Evolutionary conservation across 768 basidiomycete genomes (phyloP).

Genomic region (Boletus pseudo-olivaceus): DNA sequence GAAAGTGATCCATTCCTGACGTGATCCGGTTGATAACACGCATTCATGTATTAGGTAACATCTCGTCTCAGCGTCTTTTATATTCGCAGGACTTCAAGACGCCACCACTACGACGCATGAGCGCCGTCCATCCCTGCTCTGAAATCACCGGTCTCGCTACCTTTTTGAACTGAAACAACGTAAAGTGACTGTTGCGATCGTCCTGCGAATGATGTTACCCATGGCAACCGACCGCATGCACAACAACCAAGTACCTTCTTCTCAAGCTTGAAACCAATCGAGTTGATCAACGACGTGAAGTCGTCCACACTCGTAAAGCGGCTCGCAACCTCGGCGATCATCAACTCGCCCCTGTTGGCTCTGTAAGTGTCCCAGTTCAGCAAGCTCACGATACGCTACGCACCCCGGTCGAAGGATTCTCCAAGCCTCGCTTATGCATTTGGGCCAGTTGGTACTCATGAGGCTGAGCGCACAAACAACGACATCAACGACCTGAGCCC

Average conservation of each 20-base stretch:
- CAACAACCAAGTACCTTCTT: slow-evolving; percentile 49
- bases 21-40: background rate
- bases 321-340: slow-evolving; percentile 87
- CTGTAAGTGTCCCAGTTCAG: slow-evolving; percentile 7
- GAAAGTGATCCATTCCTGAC: background rate
- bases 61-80: slow-evolving; percentile 62
- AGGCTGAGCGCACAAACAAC: slow-evolving; percentile 92
- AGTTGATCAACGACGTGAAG: slow-evolving; percentile 60
- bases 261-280: slow-evolving; percentile 70
- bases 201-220: slow-evolving; percentile 46
- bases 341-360: slow-evolving; percentile 64
- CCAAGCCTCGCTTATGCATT: slow-evolving; percentile 85
- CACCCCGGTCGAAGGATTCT: slow-evolving; percentile 82
- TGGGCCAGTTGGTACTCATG: slow-evolving; percentile 98
- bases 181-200: slow-evolving; percentile 80
- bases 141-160: slow-evolving; percentile 41
- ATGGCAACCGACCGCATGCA: background rate
- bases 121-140: slow-evolving; percentile 57
- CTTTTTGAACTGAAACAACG: slow-evolving; percentile 78
- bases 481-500: slow-evolving; percentile 82
- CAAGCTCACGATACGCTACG: slow-evolving; percentile 27
- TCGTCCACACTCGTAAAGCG: slow-evolving; percentile 67
- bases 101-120: slow-evolving; percentile 45
- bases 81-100: slow-evolving; percentile 90
- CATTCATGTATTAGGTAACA: background rate